Base-by-base conservation (phyloP, 179 eudicot genomes). In the Beta corolliflora region DNA sequence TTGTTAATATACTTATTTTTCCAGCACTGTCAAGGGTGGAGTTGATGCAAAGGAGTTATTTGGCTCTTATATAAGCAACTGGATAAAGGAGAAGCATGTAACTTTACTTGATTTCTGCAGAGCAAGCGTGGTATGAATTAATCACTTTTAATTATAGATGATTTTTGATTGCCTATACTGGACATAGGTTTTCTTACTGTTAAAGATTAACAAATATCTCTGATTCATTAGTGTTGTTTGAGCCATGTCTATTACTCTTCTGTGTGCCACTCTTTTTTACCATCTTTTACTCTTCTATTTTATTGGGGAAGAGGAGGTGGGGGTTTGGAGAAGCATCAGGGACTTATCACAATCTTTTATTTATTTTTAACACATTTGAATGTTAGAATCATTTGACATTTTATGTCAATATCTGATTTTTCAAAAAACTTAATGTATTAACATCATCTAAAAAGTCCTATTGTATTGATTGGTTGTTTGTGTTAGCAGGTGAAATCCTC, bases 61-160 rank as follows among this genome's bases (percentile, higher is more conserved):
- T 82, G 97, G 92, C 76, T 61, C 79, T 74, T 90, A 93, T 78
- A 95, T 95, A 60, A 86, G 87, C 82, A 89, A 82, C 65, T 95
- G 98, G 98, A 95, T 95, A 84, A 92, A 91, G 87, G 97, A 91
- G 64, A 95, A 90, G 84, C 93, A 93, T 67, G 89, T 89, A 66
- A 78, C 91, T 75, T 87, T 95, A 85, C 97, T 93, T 10, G 98
- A 93, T 59, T 81, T 88, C 48, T 95, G 97, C 87, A 89, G 85
- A 80, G 70, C 80, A 63, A 95, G 92, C 75, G 89, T 88, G 98
- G 98, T 83, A 73, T 80, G 68, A 44, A 52, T 63, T 58, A 12
- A 66, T 89, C 18, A 44, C 81, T 15, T 81, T 73, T 29, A 75
- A 8, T 25, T 2, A 9, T 71, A 21, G 25, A 19, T 68, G 12